Base-by-base conservation (phyloP, 768 basidiomycete genomes). In the Lactarius hengduanensis region DNA sequence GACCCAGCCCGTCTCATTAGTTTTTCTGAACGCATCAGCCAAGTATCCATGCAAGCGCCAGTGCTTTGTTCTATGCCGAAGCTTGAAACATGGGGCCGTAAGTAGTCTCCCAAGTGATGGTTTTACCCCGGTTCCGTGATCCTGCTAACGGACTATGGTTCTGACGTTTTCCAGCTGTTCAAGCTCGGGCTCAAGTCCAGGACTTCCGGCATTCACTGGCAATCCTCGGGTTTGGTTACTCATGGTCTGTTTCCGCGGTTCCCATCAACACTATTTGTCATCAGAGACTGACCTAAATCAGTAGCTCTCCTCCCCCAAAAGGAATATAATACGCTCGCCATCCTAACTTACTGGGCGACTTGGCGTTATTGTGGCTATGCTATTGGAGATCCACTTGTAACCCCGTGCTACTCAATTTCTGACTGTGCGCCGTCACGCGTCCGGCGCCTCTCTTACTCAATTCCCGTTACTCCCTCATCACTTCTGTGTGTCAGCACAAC, bases 401-500 rank as follows among this genome's bases (percentile, higher is more conserved):
- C 20, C 26, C 60, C 59, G 55, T 36, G 36, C 36, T 36, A 15
- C 57, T 30, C 45, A 18, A 11, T n/a, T 34, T 22, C 32, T 40
- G 50, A 62, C 61, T 30, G 18, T 55, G 50, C 20, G 22, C n/a
- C 26, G 3, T 2, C 16, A 50, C 9, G 16, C n/a, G n/a, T 28
- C 18, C 41, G 9, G 34, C 20, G 34, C 53, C 26, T 3, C 16
- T 5, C 36, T 32, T 55, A 50, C 55, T 57, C 64, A 66, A 57
- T 57, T 15, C 36, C 6, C 36, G 28, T 61, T 66, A 61, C 36
- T 32, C 18, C 2, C 34, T 57, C 36, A 15, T 34, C 45, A 26
- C 6, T 41, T 26, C 18, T 28, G 5, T 66, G 13, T 41, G 61
- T 66, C 57, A 66, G 56, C 60, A 22, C n/a, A 20, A 15, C 61